phyloP scores from a whole-genome alignment of 164 flowering plant species.

The Malania oleifera region DNA sequence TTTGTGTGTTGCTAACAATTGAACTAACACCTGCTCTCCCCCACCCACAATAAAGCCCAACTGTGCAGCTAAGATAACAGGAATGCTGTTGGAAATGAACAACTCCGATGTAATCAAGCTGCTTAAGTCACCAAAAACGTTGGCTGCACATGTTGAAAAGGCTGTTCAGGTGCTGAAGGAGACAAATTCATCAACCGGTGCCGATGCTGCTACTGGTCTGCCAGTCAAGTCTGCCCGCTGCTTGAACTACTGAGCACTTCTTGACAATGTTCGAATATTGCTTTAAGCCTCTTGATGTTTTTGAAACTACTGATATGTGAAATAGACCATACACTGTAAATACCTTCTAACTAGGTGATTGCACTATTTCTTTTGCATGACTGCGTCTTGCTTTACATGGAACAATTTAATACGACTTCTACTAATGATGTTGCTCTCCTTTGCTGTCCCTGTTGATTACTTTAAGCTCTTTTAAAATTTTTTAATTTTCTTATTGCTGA shows the following conservation, averaged over 20 bases:
- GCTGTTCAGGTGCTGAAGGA: slow-evolving; percentile 14
- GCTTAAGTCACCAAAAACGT: slow-evolving; percentile 6
- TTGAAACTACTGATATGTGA: no score
- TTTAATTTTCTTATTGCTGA: no score
- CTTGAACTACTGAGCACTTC: background rate
- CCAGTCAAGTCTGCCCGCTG: background rate
- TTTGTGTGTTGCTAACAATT: background rate
- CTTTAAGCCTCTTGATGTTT: no score
- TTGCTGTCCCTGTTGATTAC: no score
- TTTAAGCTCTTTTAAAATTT: no score
- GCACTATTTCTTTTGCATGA: no score
- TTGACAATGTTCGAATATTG: no score
- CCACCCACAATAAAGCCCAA: background rate
- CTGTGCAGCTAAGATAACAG: slow-evolving; percentile 5
- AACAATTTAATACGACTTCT: no score
- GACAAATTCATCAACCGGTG: slow-evolving; percentile 2
- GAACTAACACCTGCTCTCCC: background rate
- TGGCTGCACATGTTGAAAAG: slow-evolving; percentile 5
- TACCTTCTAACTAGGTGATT: no score
- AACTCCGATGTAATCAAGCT: slow-evolving; percentile 7
- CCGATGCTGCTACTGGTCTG: background rate
- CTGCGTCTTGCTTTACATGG: no score
- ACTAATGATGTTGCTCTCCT: no score
- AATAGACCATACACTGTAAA: no score
- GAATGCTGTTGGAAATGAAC: slow-evolving; percentile 8